Conservation (phyloP, 2,329 filamentous ascomycete species). For the Leptographium flavum region DNA sequence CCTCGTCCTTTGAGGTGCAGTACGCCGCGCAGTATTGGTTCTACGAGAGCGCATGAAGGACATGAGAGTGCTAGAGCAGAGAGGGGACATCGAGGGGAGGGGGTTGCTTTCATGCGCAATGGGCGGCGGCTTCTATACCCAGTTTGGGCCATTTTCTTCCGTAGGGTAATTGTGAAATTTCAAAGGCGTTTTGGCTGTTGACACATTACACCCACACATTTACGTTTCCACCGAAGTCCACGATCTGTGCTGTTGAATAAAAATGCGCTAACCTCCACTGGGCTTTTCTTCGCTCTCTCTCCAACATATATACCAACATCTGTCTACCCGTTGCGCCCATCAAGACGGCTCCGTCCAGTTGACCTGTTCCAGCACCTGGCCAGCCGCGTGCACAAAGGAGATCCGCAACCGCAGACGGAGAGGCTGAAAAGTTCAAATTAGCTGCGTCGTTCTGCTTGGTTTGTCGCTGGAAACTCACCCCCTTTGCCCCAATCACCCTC, state of each 20-base stretch:
- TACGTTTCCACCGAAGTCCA: too few species aligned
- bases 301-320: background rate
- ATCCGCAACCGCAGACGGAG: constrained; percentile 78
- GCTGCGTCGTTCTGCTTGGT: background rate
- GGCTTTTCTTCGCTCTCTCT: background rate
- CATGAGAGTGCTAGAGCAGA: background rate
- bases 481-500: constrained; percentile 72
- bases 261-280: background rate
- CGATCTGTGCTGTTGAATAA: too few species aligned
- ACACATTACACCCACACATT: too few species aligned
- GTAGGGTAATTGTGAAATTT: background rate
- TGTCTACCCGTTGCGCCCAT: background rate
- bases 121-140: background rate
- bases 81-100: background rate
- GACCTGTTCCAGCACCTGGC: constrained; percentile 75
- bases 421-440: constrained; percentile 36
- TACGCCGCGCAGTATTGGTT: constrained; percentile 64
- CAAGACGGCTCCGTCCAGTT: constrained; percentile 77
- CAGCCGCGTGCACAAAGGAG: constrained; percentile 57
- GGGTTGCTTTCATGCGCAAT: background rate
- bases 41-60: constrained; percentile 11
- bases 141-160: background rate
- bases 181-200: background rate
- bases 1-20: constrained; percentile 52
- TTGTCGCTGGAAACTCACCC: constrained; percentile 55